phyloP scores from a whole-genome alignment of 306 rosid genomes.

The Lotus japonicus region DNA sequence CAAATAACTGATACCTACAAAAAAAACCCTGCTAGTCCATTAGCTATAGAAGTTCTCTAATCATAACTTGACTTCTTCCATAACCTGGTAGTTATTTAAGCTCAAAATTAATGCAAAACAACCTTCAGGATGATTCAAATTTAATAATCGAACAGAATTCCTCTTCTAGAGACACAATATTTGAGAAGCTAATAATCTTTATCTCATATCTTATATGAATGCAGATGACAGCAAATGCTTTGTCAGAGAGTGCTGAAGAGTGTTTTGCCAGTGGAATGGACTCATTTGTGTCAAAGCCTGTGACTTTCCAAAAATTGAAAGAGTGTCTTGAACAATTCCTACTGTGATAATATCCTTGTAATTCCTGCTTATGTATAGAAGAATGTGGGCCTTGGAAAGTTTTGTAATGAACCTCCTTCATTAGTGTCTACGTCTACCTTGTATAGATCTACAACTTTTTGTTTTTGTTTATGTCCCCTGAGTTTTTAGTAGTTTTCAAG shows the following conservation, averaged over 20 bases:
- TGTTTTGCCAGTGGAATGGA: slow-evolving; percentile 86
- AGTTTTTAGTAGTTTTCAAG: background rate
- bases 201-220: background rate
- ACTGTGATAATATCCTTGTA: slow-evolving; percentile 36
- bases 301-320: slow-evolving; percentile 65
- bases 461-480: background rate
- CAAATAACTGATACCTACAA: background rate
- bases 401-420: slow-evolving; percentile 37
- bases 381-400: slow-evolving; percentile 45
- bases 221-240: slow-evolving; percentile 90
- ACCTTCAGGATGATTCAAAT: background rate
- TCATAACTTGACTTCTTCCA: background rate
- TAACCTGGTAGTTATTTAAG: background rate
- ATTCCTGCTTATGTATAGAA: slow-evolving; percentile 41
- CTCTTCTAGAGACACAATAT: background rate
- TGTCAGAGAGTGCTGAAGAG: slow-evolving; percentile 86
- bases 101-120: background rate
- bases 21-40: background rate
- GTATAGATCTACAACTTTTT: slow-evolving; percentile 37
- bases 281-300: slow-evolving; percentile 81
- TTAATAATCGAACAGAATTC: background rate
- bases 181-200: background rate
- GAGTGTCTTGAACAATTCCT: slow-evolving; percentile 55
- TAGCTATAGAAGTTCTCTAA: background rate
- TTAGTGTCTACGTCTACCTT: slow-evolving; percentile 22